Percentiles rank a stretch among this genome's conserved stretches.
Conservation (phyloP, 2,329 filamentous ascomycete species). For the Clonostachys solani region DNA sequence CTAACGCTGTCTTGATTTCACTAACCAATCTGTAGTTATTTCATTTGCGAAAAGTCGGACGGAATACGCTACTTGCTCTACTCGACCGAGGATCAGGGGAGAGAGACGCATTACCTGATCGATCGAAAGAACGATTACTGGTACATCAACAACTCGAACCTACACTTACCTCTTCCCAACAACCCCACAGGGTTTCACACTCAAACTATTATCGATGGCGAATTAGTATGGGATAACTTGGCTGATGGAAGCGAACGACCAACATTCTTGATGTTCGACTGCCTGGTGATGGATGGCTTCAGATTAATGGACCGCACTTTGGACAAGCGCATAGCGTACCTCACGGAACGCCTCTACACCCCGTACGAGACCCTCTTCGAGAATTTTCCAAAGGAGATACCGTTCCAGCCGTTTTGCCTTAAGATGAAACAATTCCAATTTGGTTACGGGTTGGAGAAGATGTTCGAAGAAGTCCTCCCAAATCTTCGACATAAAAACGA, state of each 20-base stretch:
- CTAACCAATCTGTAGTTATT: constrained; percentile 58
- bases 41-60: constrained; percentile 97
- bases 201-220: constrained; percentile 84
- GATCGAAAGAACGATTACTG: constrained; percentile 98
- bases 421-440: constrained; percentile 88
- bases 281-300: constrained; percentile 74
- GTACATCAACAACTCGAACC: constrained; percentile 62
- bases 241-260: constrained; percentile 64
- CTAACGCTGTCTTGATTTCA: background rate
- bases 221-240: constrained; percentile 82
- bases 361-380: constrained; percentile 63
- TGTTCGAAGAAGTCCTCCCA: constrained; percentile 85
- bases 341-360: constrained; percentile 71
- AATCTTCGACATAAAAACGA: constrained; percentile 89
- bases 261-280: constrained; percentile 91
- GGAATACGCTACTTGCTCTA: constrained; percentile 95
- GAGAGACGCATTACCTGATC: constrained; percentile 84
- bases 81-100: constrained; percentile 62
- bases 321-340: constrained; percentile 85
- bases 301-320: constrained; percentile 74
- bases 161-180: constrained; percentile 76
- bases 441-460: constrained; percentile 83
- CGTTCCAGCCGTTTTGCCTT: constrained; percentile 72
- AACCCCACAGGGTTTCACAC: constrained; percentile 67
- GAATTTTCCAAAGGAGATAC: constrained; percentile 64